phyloP scores from a whole-genome alignment of 1,139 yeast genomes.

The Kodamaea sp. region DNA sequence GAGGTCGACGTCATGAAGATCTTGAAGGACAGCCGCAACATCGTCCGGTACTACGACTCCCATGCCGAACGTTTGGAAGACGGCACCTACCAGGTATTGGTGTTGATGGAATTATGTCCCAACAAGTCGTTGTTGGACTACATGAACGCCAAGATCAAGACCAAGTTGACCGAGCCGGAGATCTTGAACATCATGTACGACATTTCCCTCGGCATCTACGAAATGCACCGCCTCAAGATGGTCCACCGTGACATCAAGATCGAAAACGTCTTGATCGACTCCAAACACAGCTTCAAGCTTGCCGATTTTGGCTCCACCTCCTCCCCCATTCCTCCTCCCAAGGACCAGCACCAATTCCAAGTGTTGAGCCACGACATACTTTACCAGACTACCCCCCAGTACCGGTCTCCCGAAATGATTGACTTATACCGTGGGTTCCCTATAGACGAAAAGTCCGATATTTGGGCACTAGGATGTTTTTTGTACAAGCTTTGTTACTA shows the following conservation, averaged over 20 bases:
- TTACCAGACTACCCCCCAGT: conserved; percentile 81
- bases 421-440: conserved; percentile 67
- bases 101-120: conserved; percentile 78
- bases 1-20: conserved; percentile 84
- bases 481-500: conserved; percentile 75
- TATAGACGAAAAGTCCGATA: conserved; percentile 75
- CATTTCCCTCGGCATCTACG: conserved; percentile 64
- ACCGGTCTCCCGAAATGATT: conserved; percentile 81
- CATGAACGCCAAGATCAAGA: conserved; percentile 69
- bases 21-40: conserved; percentile 53
- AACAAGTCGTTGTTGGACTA: conserved; percentile 69
- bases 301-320: conserved; percentile 81
- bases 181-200: conserved; percentile 68
- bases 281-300: conserved; percentile 56
- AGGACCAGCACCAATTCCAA: conserved; percentile 60
- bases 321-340: conserved; percentile 63
- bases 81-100: conserved; percentile 68
- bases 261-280: conserved; percentile 70
- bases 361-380: conserved; percentile 64
- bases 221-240: conserved; percentile 65
- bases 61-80: conserved; percentile 66
- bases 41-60: conserved; percentile 72
- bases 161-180: conserved; percentile 62
- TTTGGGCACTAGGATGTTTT: conserved; percentile 84
- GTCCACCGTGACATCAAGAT: conserved; percentile 79